phyloP scores from a whole-genome alignment of 2,329 filamentous ascomycete species.

The Microsporum canis region DNA sequence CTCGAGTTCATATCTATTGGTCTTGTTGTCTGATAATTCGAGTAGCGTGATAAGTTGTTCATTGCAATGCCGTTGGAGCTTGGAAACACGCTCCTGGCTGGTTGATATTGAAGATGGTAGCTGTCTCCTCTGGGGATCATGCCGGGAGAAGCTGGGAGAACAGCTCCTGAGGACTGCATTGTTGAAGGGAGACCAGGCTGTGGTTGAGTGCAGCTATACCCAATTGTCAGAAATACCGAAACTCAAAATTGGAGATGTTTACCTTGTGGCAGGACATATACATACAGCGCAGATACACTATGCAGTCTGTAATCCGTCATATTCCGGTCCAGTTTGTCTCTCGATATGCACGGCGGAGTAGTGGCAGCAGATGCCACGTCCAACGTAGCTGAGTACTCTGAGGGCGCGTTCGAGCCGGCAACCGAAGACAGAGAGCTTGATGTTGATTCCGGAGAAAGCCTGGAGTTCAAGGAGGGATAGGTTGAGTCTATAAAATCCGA shows the following conservation, averaged over 20 bases:
- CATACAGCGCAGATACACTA: conserved; percentile 31
- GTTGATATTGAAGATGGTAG: conserved; percentile 18
- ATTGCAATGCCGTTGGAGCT: conserved; percentile 21
- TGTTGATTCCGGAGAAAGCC: conserved; percentile 41
- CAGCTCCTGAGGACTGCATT: conserved; percentile 23
- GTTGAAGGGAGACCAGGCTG: conserved; percentile 36
- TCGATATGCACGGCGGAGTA: not conserved
- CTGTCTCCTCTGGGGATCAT: conserved; percentile 32
- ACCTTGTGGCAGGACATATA: conserved; percentile 14
- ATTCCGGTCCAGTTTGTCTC: conserved; percentile 23
- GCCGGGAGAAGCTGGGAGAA: conserved; percentile 19
- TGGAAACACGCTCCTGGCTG: conserved; percentile 19
- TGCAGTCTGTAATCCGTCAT: conserved; percentile 29
- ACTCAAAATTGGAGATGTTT: not conserved
- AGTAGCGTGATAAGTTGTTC: conserved; percentile 25
- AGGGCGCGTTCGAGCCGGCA: conserved; percentile 26
- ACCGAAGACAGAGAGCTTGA: conserved; percentile 33
- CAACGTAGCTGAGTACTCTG: conserved; percentile 7
- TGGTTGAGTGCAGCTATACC: conserved; percentile 32
- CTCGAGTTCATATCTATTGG: conserved; percentile 25
- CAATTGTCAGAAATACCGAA: conserved; percentile 3
- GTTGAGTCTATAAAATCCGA: conserved; percentile 44
- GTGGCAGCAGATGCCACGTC: not conserved
- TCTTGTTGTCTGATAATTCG: conserved; percentile 26
- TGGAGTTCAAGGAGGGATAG: conserved; percentile 43